phyloP scores from a whole-genome alignment of 2,329 filamentous ascomycete genomes.

The Fusarium xylarioides region DNA sequence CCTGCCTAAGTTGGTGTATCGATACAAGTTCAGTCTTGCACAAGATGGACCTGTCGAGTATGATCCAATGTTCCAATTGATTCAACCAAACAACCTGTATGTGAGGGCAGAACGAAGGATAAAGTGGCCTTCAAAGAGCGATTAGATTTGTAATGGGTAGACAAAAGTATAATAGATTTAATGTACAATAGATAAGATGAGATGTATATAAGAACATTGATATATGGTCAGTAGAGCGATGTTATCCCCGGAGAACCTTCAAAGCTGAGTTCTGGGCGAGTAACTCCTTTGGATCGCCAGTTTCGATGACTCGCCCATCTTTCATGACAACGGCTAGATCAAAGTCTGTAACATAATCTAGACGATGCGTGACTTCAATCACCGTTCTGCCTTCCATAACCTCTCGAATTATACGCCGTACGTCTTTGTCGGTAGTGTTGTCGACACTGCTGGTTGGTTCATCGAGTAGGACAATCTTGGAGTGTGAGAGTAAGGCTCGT shows the following conservation, averaged over 20 bases:
- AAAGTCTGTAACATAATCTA: conserved; percentile 42
- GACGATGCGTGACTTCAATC: conserved; percentile 44
- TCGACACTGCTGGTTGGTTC: conserved; percentile 48
- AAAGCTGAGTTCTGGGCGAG: conserved; percentile 17
- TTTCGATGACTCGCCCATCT: conserved; percentile 40
- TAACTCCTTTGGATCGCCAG: conserved; percentile 39
- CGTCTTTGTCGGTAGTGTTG: conserved; percentile 39
- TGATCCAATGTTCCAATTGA: conserved; percentile 67
- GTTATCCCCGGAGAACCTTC: background rate
- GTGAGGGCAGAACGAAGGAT: conserved; percentile 58
- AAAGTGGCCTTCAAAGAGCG: conserved; percentile 55
- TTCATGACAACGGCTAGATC: conserved; percentile 45
- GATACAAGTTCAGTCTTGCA: conserved; percentile 65
- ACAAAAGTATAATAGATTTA: conserved; percentile 26
- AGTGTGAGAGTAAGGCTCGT: conserved; percentile 50
- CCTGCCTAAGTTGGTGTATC: conserved; percentile 65
- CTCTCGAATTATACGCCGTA: conserved; percentile 33
- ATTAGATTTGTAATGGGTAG: conserved; percentile 6
- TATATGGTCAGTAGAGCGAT: background rate
- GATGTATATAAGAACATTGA: background rate
- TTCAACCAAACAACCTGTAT: conserved; percentile 64
- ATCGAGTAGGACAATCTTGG: conserved; percentile 46
- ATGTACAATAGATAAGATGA: conserved; percentile 13
- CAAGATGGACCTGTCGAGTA: conserved; percentile 63
- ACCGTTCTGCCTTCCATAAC: conserved; percentile 41